phyloP scores from a whole-genome alignment of 2,329 filamentous ascomycete species.

The Helotiales sp. region DNA sequence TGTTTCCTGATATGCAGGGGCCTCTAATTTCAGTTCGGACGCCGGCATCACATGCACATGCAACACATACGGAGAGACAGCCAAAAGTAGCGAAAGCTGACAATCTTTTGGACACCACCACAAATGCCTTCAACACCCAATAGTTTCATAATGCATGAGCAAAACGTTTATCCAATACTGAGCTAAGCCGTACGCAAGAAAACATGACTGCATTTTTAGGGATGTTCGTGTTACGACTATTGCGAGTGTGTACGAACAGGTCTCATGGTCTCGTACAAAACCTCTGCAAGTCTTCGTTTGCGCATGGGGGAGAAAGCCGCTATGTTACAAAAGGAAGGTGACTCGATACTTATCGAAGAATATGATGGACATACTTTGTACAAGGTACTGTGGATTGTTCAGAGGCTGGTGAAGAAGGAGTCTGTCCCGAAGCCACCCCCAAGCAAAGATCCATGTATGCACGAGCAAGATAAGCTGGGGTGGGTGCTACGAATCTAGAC shows the following conservation, averaged over 20 bases:
- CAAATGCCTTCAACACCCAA: background rate
- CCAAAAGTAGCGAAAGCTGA: background rate
- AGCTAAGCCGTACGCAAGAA: background rate
- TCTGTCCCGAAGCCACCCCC: too few species aligned
- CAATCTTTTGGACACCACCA: background rate
- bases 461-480: too few species aligned
- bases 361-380: too few species aligned
- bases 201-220: background rate
- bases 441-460: too few species aligned
- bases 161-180: background rate
- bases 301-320: background rate
- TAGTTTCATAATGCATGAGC: background rate
- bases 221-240: background rate
- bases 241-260: background rate
- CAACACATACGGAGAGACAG: background rate
- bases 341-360: background rate
- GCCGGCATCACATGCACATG: too few species aligned
- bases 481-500: too few species aligned
- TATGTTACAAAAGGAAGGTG: conserved; percentile 5
- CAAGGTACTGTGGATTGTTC: background rate
- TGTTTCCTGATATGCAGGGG: background rate
- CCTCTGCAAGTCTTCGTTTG: background rate
- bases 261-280: background rate
- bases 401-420: background rate
- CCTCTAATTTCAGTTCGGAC: background rate